These are phyloP conservation scores for Tuber microsphaerosporum DNA, from an alignment of 495 filamentous ascomycete genomes.

Conservation along the genomic window DNA sequence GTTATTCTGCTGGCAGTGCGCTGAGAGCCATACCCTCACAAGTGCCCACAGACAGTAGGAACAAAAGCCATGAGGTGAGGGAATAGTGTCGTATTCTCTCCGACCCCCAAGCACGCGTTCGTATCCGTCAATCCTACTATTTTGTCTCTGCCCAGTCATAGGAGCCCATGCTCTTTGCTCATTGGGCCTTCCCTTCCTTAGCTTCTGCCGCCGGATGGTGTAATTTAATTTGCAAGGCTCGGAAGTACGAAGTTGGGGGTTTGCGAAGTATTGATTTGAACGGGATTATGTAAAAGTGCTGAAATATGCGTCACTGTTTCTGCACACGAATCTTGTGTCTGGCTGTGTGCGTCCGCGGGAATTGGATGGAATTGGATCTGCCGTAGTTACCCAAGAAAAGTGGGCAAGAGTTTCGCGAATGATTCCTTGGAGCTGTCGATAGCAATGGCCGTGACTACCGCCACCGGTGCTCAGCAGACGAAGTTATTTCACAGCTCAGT, in stretches of 20 bases:
- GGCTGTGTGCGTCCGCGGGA: not conserved
- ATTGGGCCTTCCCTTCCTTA: not conserved
- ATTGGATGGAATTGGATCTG: not conserved
- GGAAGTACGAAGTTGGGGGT: not conserved
- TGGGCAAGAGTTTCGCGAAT: no score
- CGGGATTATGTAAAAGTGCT: not conserved
- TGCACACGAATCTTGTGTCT: not conserved
- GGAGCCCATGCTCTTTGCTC: not conserved
- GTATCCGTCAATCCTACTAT: not conserved
- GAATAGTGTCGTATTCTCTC: not conserved
- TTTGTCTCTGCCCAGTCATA: not conserved
- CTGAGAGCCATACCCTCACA: not conserved
- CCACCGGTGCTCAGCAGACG: no score
- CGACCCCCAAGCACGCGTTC: not conserved
- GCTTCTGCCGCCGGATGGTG: not conserved
- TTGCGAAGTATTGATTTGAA: not conserved
- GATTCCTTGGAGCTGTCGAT: no score
- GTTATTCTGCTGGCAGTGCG: no score
- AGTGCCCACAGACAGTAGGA: not conserved
- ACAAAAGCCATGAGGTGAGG: not conserved
- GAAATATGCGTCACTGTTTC: not conserved
- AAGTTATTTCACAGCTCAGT: no score
- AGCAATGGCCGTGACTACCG: no score
- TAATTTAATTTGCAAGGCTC: not conserved
- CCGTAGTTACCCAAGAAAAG: no score